Evolutionary conservation across 257 asterid species (phyloP), one percentile per base, ranked within the genome.

Genomic region (Avicennia marina): DNA sequence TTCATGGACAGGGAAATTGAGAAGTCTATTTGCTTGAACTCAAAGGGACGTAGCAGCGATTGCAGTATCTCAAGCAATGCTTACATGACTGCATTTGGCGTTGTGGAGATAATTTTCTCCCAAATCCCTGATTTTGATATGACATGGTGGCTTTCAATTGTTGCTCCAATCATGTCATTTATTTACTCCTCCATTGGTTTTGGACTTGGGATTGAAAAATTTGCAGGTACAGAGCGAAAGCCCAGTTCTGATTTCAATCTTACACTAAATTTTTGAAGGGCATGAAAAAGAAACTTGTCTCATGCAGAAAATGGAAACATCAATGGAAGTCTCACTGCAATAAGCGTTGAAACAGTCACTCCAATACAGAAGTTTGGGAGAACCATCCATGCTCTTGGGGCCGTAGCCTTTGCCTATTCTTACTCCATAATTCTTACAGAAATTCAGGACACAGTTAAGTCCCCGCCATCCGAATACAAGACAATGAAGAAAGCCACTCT

Each of bases 331-430:
- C 50, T 82, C 1, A 81, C 94, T 20, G 96, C 96, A 46, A 72
- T 84, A 34, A 81, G 89, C 71, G 77, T 87, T 27, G 98, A 89
- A 16, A 69, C 74, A 11, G 86, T 82, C 15, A 72, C 77, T 27
- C 70, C 72, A 61, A 78, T 78, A 12, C 76, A 81, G 32, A 89
- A 89, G 64, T 66, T 89, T 18, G 83, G 97, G 97, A 76, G 70
- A 69, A 86, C 80, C 59, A 83, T 83, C 41, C 94, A 89, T 63
- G 84, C 95, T 39, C 85, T 89, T 29, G 97, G 95, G 29, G 94
- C 78, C 43, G 77, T 89, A 17, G 97, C 95, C 43, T 85, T 89
- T 59, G 97, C 97, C 21, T 89, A 85, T 53, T 89, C 97, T 38
- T 89, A 81, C 77, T 85, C 97, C 39, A 75, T 81, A 31, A 86